phyloP scores from a whole-genome alignment of 163 green algal genomes.

The Scenedesmus sp. region DNA sequence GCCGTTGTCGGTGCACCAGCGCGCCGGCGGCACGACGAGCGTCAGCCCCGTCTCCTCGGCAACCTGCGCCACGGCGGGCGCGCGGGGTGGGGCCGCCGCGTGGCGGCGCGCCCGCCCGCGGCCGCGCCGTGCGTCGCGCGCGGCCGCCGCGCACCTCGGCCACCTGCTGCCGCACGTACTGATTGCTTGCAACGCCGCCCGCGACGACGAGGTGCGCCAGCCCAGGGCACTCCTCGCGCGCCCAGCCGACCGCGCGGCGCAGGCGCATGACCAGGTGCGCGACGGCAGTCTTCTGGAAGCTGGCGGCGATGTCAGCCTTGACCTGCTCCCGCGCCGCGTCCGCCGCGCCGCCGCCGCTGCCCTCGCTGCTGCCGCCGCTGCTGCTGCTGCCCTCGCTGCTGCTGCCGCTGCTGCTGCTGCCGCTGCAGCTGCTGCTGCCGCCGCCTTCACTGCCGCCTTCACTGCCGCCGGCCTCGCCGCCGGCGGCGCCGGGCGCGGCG shows the following conservation, averaged over 20 bases:
- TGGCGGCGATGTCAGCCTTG: conserved; percentile 92
- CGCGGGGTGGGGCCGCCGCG: no score
- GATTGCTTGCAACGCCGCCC: conserved; percentile 94
- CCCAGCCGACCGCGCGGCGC: conserved; percentile 77
- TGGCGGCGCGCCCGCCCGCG: no score
- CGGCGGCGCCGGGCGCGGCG: neutral
- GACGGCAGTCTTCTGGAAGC: conserved; percentile 92
- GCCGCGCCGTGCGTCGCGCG: no score
- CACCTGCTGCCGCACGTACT: conserved; percentile 74
- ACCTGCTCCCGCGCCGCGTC: conserved; percentile 45
- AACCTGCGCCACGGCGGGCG: no score
- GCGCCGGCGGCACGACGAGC: conserved; percentile 86
- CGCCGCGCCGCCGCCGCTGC: neutral
- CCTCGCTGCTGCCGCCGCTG: neutral
- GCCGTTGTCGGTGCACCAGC: conserved; percentile 97
- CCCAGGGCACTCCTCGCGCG: conserved; percentile 61
- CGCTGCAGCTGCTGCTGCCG: conserved; percentile 28
- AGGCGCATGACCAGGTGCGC: conserved; percentile 86
- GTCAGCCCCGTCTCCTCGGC: conserved; percentile 57
- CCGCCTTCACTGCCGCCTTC: neutral
- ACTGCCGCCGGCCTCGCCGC: neutral
- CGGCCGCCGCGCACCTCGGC: conserved; percentile 51
- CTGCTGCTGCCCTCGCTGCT: conserved; percentile 13
- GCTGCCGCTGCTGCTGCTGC: neutral
- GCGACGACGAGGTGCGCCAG: conserved; percentile 80